Conservation (phyloP, 2,329 filamentous ascomycete species). For the Alternaria ventricosa region DNA sequence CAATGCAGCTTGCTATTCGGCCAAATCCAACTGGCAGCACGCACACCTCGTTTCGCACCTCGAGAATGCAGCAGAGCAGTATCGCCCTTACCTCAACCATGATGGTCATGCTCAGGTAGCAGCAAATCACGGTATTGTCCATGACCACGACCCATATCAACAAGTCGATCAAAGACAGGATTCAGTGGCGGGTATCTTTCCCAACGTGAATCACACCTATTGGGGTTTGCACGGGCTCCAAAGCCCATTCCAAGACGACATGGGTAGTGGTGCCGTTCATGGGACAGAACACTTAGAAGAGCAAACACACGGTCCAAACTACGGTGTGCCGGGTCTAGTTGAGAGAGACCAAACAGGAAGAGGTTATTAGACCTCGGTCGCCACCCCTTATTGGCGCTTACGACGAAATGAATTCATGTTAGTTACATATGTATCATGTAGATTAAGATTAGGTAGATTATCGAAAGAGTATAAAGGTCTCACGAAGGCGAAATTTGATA, state of each 20-base stretch:
- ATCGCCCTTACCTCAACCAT: slow-evolving; percentile 4
- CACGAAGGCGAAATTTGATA: neutral
- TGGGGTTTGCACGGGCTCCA: slow-evolving; percentile 42
- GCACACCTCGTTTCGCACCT: slow-evolving; percentile 27
- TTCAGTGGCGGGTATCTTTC: slow-evolving; percentile 19
- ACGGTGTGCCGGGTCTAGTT: slow-evolving; percentile 27
- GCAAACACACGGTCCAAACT: slow-evolving; percentile 12
- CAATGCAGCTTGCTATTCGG: slow-evolving; percentile 25
- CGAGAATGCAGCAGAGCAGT: slow-evolving; percentile 31
- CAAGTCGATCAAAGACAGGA: slow-evolving; percentile 5
- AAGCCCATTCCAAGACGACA: slow-evolving; percentile 36
- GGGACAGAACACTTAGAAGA: neutral
- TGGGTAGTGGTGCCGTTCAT: slow-evolving; percentile 19
- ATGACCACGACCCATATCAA: neutral
- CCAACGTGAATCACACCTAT: slow-evolving; percentile 17
- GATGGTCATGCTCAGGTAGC: neutral
- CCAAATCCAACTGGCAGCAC: slow-evolving; percentile 32
- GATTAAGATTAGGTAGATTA: neutral
- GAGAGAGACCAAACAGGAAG: slow-evolving; percentile 26
- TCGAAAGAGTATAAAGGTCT: neutral
- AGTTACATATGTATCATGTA: neutral
- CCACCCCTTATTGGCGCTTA: neutral
- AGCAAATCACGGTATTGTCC: slow-evolving; percentile 3
- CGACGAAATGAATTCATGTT: neutral
- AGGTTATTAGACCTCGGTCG: slow-evolving; percentile 13